Evolutionary conservation across 345 rosid species (phyloP), one percentile per base, ranked within the genome.

Genomic region (Arabis hirsuta): DNA sequence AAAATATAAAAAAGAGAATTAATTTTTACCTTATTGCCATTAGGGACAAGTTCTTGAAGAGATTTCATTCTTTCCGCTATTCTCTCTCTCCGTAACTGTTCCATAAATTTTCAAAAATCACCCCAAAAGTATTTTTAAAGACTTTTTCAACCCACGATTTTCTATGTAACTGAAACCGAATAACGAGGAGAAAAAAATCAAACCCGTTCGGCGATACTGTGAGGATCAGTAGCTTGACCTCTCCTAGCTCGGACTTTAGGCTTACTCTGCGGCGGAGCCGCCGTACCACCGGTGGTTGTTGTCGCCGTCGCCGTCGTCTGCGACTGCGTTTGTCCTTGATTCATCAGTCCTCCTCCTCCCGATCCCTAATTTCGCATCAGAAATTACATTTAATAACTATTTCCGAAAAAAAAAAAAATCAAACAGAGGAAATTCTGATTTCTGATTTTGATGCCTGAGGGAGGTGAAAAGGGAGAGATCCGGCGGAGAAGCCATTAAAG

Each of bases 181-280:
- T 36, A 53, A 50, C 5, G 11, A 48, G 38, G 27, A 13, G 24
- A 38, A 41, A 29, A 5, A 62, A 52, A 47, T 5, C 72, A 42
- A 56, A 95, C 99, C 73, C 99, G 82, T 80, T 95, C 99, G 27
- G 99, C 99, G 27, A 95, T 91, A 76, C 99, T 95, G 68, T 95
- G 99, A 20, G 99, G 99, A 73, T 91, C 99, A 69, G 99, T 95
- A 65, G 99, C 99, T 82, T 95, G 96, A 71, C 99, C 99, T 80
- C 99, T 84, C 66, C 97, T 73, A 55, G 99, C 99, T 81, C 99
- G 85, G 44, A 89, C 88, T 70, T 89, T 84, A 52, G 87, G 93
- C 74, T 78, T 89, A 0, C 89, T 87, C 72, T 87, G 93, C 39
- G 81, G 73, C 12, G 86, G 74, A 24, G 82, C 75, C 16, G 81